A percentile compares a stretch with the other conserved stretches of the same genome.
phyloP scores from a whole-genome alignment of 1,284 basidiomycete genomes.

The Gymnopus androsaceus region DNA sequence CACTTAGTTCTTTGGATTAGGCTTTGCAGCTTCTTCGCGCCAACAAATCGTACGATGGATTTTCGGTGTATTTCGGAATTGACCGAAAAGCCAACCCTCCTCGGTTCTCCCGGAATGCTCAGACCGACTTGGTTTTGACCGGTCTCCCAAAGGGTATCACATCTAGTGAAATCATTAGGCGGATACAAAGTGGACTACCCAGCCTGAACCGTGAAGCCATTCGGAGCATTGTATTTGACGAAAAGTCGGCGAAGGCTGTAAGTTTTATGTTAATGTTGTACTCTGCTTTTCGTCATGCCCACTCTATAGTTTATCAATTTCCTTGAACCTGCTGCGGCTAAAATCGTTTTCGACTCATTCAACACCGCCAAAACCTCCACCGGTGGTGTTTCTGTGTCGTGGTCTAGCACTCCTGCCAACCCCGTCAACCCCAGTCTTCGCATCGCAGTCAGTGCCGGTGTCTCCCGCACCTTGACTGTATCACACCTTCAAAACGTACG shows the following conservation, averaged over 20 bases:
- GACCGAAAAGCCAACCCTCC: neutral
- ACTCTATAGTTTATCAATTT: conserved; percentile 5
- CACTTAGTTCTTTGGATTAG: neutral
- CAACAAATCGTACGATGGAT: neutral
- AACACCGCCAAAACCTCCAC: neutral
- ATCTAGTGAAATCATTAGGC: neutral
- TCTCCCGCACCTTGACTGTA: conserved; percentile 1
- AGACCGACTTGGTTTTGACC: neutral
- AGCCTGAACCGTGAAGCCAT: neutral
- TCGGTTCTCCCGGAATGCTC: neutral
- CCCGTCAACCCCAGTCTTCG: neutral
- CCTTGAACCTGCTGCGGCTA: neutral
- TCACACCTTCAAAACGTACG: neutral
- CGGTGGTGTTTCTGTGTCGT: conserved; percentile 1
- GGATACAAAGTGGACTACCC: conserved; percentile 1
- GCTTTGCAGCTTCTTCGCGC: neutral
- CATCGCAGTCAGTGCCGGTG: neutral
- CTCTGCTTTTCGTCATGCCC: neutral
- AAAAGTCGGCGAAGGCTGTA: neutral
- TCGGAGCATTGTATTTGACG: neutral
- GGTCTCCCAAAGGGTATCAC: neutral
- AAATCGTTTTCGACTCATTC: conserved; percentile 1
- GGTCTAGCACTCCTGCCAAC: neutral
- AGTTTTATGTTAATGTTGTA: neutral
- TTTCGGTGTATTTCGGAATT: neutral